Conservation (phyloP, 2,329 filamentous ascomycete species). For the Nothophoma quercina region DNA sequence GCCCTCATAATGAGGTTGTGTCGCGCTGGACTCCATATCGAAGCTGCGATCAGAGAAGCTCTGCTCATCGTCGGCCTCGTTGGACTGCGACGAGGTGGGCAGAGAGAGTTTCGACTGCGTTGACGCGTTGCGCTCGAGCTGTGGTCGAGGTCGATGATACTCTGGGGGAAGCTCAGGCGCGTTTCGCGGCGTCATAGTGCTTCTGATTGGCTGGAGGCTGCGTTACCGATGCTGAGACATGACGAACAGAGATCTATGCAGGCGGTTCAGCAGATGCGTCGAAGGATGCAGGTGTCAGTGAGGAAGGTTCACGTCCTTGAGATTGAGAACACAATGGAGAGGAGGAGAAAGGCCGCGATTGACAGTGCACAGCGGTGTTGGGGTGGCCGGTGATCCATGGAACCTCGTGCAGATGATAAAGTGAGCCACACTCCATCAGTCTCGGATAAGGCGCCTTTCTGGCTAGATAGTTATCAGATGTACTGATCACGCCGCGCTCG, state of each 20-base stretch:
- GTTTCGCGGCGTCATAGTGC: slow-evolving; percentile 43
- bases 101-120: slow-evolving; percentile 45
- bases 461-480: slow-evolving; percentile 14
- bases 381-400: slow-evolving; percentile 13
- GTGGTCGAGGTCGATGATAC: slow-evolving; percentile 34
- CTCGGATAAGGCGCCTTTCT: slow-evolving; percentile 16
- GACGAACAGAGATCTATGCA: slow-evolving; percentile 6
- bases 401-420: slow-evolving; percentile 12
- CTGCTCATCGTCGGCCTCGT: slow-evolving; percentile 56
- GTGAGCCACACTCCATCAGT: slow-evolving; percentile 19
- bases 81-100: slow-evolving; percentile 47
- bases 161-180: slow-evolving; percentile 17
- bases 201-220: slow-evolving; percentile 34
- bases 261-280: not conserved
- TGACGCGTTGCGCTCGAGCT: slow-evolving; percentile 42
- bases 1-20: slow-evolving; percentile 69
- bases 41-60: slow-evolving; percentile 41
- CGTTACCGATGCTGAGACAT: slow-evolving; percentile 16
- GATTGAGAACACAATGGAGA: not conserved
- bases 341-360: not conserved
- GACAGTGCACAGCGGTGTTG: slow-evolving; percentile 1
- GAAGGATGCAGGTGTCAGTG: not conserved
- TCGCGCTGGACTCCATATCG: slow-evolving; percentile 44
- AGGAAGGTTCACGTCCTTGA: not conserved
- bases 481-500: slow-evolving; percentile 16